Conservation (phyloP, 2,329 filamentous ascomycete species). For the Arthroderma uncinatum region DNA sequence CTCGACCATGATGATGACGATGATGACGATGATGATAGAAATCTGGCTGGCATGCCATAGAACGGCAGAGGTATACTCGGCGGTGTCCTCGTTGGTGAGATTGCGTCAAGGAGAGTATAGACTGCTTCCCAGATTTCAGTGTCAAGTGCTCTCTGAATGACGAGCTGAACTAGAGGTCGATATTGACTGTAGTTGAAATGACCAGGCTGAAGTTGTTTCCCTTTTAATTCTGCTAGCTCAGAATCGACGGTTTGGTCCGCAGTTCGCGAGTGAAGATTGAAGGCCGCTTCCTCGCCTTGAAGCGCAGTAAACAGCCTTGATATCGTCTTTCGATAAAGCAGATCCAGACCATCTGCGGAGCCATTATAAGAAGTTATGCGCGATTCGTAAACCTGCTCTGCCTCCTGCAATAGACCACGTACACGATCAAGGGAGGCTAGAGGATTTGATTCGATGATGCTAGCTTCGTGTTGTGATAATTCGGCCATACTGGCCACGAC, state of each 20-base stretch:
- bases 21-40: constrained; percentile 10
- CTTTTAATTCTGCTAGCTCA: constrained; percentile 8
- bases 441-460: too few species aligned
- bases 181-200: constrained; percentile 11
- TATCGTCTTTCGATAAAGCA: constrained; percentile 7
- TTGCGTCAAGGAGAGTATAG: constrained; percentile 8
- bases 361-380: constrained; percentile 1
- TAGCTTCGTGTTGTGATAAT: too few species aligned
- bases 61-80: constrained; percentile 8
- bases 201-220: not conserved
- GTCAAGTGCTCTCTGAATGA: constrained; percentile 12
- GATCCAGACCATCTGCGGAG: constrained; percentile 6
- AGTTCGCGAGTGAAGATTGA: constrained; percentile 8
- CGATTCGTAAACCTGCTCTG: constrained; percentile 8
- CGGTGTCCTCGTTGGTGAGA: constrained; percentile 10
- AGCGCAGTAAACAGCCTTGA: constrained; percentile 8
- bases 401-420: constrained; percentile 5
- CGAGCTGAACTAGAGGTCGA: constrained; percentile 11
- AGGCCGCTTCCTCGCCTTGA: constrained; percentile 8
- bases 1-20: too few species aligned
- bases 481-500: too few species aligned
- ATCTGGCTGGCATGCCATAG: constrained; percentile 10
- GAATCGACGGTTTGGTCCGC: constrained; percentile 6
- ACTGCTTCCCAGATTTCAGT: constrained; percentile 14
- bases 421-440: not conserved